phyloP scores from a whole-genome alignment of 768 basidiomycete genomes.

The Austroboletus festivus region DNA sequence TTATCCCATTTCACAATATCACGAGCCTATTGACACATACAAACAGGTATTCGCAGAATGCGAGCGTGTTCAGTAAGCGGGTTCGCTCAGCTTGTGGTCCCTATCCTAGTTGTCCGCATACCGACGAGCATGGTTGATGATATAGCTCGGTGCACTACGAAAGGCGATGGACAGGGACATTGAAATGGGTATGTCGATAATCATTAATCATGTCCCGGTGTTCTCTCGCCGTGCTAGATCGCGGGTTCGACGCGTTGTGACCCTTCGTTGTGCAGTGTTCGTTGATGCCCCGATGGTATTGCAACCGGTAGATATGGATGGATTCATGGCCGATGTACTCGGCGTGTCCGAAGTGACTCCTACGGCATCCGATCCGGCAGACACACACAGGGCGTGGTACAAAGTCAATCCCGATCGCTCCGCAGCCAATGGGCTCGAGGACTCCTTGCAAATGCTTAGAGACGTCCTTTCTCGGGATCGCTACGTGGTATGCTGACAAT shows the following conservation, averaged over 20 bases:
- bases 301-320: constrained; percentile 56
- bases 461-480: constrained; percentile 54
- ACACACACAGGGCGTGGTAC: constrained; percentile 74
- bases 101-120: background rate
- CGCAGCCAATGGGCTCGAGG: constrained; percentile 52
- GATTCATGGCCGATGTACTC: constrained; percentile 19
- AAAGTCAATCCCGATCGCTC: constrained; percentile 50
- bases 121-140: background rate
- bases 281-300: constrained; percentile 69
- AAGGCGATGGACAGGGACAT: constrained; percentile 64
- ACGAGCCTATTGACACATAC: constrained; percentile 3
- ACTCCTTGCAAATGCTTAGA: constrained; percentile 51
- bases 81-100: constrained; percentile 36
- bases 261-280: constrained; percentile 55
- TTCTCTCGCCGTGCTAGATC: too few species aligned
- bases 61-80: constrained; percentile 64
- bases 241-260: too few species aligned
- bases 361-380: constrained; percentile 44
- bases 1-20: background rate
- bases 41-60: constrained; percentile 70
- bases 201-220: too few species aligned
- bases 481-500: constrained; percentile 55
- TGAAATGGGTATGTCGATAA: constrained; percentile 54
- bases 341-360: constrained; percentile 38
- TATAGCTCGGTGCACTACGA: constrained; percentile 67